Evolutionary conservation across 805 yeast genomes (phyloP), one percentile per base, ranked within the genome.

Genomic region (Hanseniaspora thailandica): DNA sequence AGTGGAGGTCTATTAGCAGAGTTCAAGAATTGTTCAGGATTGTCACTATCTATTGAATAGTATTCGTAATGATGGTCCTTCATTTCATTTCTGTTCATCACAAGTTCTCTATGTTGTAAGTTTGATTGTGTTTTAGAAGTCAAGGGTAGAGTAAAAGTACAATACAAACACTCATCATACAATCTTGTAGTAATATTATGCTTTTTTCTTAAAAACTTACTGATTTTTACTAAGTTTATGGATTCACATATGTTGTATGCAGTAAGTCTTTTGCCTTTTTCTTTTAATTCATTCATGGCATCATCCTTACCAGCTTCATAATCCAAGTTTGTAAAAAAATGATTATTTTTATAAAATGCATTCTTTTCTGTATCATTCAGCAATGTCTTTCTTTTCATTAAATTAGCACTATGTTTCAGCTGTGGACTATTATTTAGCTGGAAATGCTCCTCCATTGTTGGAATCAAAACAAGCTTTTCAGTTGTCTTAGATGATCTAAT

Each of bases 41-140:
- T 48, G 13, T 48, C 52, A 13, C 52, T 48, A 19, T 48, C 44
- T 4, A 41, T 48, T 3, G 94, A 82, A 62, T 82, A 88, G 64
- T 86, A 89, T 64, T 89, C 97, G 65, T 81, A 89, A 65, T 88
- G 86, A 65, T 89, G 96, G 66, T 89, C 96, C 47, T 86, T 76
- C 63, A 82, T 88, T 65, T 89, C 97, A 45, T 86, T 78, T 41
- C 77, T 76, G 61, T 86, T 84, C 55, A 89, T 84, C 66, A 33
- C 75, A 74, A 15, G 69, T 70, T 19, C 69, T 61, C 25, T 67
- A 68, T 56, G 65, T 67, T 30, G 68, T 66, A 13, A 71, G 69
- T 12, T 62, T 69, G 61, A 84, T 84, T 1, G 93, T 82, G 63
- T 79, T 81, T 13, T 86, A 89, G 71, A 0, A 97, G 98, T 38